Evolutionary conservation across 441 rosid species (phyloP), one percentile per base, ranked within the genome.

Genomic region (Mallotus japonicus): DNA sequence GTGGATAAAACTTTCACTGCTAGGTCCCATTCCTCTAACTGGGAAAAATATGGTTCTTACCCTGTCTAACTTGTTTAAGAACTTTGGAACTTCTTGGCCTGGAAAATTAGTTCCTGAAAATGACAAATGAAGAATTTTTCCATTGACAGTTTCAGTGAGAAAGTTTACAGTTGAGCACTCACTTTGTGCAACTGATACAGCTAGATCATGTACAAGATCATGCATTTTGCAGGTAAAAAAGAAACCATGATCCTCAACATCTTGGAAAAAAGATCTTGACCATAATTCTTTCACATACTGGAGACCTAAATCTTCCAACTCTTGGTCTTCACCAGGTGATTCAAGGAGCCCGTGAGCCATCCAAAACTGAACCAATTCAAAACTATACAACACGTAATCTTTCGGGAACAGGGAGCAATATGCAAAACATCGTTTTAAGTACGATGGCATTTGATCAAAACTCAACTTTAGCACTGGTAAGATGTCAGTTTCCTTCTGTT

Each of bases 331-430:
- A 4, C 8, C 9, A 6, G 6, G 6, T 0, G 67, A 37, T 13
- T 17, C 49, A 22, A 78, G 71, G 8, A 69, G 56, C 0, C 74
- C 77, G 13, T 69, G 61, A 11, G 63, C 80, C 71, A 73, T 73
- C 77, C 77, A 78, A 17, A 69, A 50, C 0, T 49, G 71, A 42
- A 69, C 16, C 24, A 73, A 15, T 3, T 24, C 14, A 4, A 11
- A 2, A 20, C 42, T 34, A 42, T 28, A 1, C 24, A 69, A 70
- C 28, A 6, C n/a, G 46, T 13, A 73, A 59, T 65, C 56, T 44
- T 74, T 65, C 0, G 81, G 80, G 37, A 77, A 73, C 0, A 72
- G 12, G 10, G 80, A 72, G 47, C 76, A 77, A 12, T 42, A 78
- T 8, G 69, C 69, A 47, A 65, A 65, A 22, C 69, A 65, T 65